Base-by-base conservation (phyloP, 2,329 filamentous ascomycete species). In the Celoporthe dispersa region DNA sequence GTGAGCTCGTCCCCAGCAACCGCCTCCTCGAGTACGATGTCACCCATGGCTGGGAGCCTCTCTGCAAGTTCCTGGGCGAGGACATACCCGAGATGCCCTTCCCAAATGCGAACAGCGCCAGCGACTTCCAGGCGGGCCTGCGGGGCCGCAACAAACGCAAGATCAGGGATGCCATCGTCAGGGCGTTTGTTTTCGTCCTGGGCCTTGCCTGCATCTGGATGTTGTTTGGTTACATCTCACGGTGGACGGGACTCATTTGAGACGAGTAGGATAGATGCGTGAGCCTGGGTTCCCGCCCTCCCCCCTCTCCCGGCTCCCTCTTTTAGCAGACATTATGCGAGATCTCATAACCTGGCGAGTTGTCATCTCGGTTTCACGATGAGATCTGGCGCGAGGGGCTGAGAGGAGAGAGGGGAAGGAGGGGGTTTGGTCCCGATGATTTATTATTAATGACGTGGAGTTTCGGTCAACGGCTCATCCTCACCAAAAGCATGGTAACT, bases 1-100 rank as follows among this genome's bases (percentile, higher is more conserved):
- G 68, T 6, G 35, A 71, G 66, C 39, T 81, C 8, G 79, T 81
- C n/a, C 70, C 78, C 0, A 71, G 71, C 7, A 78, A 80, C 1
- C 73, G 76, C 14, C 71, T 81, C 16, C 76, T 84, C 3, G 80
- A 82, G 64, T 83, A 77, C 76, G 75, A 77, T 12, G 75, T 80
- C 0, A 74, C 78, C 44, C 78, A 84, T 28, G 81, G 81, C 19
- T 83, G 81, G 81, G 78, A 74, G 63, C 81, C 81, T 12, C 78
- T 84, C 2, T 83, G 81, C 74, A 67, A 75, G 57, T 84, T 83
- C 61, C 71, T 83, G 1, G 77, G 76, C 19, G 79, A 80, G 68
- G 75, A 76, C 0, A 74, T 81, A 0, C 81, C 81, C 1, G 70
- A 76, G 0, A 67, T 72, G 39, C 70, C 73, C n/a, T 82, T 82